A percentile compares a stretch with the other conserved stretches of the same genome.
phyloP scores from a whole-genome alignment of 2,329 filamentous ascomycete genomes.

The Drechmeria coniospora region DNA sequence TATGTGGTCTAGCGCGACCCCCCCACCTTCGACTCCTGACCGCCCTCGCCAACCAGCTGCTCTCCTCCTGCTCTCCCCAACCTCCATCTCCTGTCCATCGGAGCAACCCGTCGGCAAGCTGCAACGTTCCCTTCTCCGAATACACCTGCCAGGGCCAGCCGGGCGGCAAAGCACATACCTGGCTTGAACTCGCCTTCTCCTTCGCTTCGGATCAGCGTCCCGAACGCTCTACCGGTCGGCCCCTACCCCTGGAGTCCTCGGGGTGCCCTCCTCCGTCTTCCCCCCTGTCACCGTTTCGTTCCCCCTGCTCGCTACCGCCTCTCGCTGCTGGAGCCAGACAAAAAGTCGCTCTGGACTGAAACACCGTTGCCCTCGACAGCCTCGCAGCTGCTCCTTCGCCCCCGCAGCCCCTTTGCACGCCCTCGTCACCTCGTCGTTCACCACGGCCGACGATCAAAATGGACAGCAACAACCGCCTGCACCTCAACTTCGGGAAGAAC shows the following conservation, averaged over 20 bases:
- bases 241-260: too few relatives aligned
- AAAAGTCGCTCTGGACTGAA: too few relatives aligned
- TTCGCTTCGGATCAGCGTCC: neutral
- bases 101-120: too few relatives aligned
- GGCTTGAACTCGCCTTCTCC: neutral
- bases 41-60: slow-evolving; percentile 1
- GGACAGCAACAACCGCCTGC: slow-evolving; percentile 46
- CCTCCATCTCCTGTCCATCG: too few relatives aligned
- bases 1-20: neutral
- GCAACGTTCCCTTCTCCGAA: too few relatives aligned
- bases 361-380: too few relatives aligned
- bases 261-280: too few relatives aligned
- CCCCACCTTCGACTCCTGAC: slow-evolving; percentile 1
- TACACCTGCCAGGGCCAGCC: too few relatives aligned
- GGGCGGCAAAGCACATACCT: too few relatives aligned
- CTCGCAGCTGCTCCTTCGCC: neutral
- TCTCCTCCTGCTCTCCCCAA: neutral
- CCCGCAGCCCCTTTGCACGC: neutral
- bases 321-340: too few relatives aligned
- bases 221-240: neutral
- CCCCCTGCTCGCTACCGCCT: too few relatives aligned
- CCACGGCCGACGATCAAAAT: slow-evolving; percentile 15
- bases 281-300: too few relatives aligned
- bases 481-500: slow-evolving; percentile 53
- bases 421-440: neutral